Percentiles rank a stretch among this genome's conserved stretches.
Evolutionary conservation across 2,329 filamentous ascomycete genomes (phyloP).

Genomic region (Periconia sp.): DNA sequence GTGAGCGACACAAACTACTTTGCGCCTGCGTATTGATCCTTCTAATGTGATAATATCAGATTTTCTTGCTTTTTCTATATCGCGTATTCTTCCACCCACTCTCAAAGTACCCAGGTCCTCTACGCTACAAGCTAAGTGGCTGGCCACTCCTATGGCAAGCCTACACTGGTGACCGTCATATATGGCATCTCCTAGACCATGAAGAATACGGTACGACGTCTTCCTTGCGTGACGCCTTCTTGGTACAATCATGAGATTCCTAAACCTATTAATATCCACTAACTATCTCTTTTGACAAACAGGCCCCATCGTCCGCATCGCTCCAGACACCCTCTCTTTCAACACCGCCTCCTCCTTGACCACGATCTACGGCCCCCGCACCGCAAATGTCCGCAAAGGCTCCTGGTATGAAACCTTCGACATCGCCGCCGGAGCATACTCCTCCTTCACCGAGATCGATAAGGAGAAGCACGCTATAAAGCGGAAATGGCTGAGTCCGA

Average conservation of each 20-base stretch:
- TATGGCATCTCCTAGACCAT: slow-evolving; percentile 32
- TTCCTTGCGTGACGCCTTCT: too few relatives aligned
- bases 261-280: not conserved
- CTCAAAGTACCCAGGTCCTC: slow-evolving; percentile 30
- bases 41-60: too few relatives aligned
- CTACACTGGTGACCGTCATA: slow-evolving; percentile 32
- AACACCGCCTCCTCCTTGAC: slow-evolving; percentile 30
- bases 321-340: slow-evolving; percentile 33
- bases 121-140: slow-evolving; percentile 30
- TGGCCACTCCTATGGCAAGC: slow-evolving; percentile 34
- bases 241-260: too few relatives aligned
- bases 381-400: slow-evolving; percentile 53
- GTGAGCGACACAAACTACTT: slow-evolving; percentile 1
- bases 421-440: slow-evolving; percentile 44
- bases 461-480: slow-evolving; percentile 49
- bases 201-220: slow-evolving; percentile 27
- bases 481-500: slow-evolving; percentile 48
- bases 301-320: slow-evolving; percentile 35
- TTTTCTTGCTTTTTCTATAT: slow-evolving; percentile 20
- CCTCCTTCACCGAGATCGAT: slow-evolving; percentile 49
- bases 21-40: not conserved
- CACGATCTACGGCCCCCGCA: slow-evolving; percentile 36
- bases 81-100: slow-evolving; percentile 31
- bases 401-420: slow-evolving; percentile 54
- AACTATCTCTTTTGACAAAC: too few relatives aligned